Conservation (phyloP, 2,329 filamentous ascomycete species). For the Hyphodiscus sp. region DNA sequence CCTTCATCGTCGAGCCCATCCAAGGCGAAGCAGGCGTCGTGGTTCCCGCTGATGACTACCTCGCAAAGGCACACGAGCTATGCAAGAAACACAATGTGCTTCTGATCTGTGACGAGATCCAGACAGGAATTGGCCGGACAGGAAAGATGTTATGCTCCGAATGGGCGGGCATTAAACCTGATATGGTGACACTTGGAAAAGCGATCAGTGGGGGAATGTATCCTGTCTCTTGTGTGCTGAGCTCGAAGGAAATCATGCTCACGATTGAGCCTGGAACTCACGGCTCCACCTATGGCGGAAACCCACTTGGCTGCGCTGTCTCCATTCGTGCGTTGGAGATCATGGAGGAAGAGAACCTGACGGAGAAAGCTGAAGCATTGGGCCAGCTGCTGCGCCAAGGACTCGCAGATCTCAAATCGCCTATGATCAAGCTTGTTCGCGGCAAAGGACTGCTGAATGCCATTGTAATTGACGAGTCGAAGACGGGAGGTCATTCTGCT, state of each 20-base stretch:
- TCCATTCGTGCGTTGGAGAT: constrained; percentile 93
- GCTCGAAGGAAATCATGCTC: constrained; percentile 86
- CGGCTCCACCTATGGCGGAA: constrained; percentile 96
- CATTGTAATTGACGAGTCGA: constrained; percentile 87
- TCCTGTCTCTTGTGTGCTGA: constrained; percentile 90
- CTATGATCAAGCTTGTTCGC: constrained; percentile 74
- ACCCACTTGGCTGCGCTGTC: constrained; percentile 90
- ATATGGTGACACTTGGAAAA: constrained; percentile 91
- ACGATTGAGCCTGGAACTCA: constrained; percentile 95
- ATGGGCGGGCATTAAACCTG: constrained; percentile 92
- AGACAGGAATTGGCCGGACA: constrained; percentile 93
- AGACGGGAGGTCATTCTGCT: constrained; percentile 77
- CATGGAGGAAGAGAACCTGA: constrained; percentile 84
- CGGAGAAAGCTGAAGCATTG: constrained; percentile 71
- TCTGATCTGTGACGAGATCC: constrained; percentile 96
- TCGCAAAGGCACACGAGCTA: constrained; percentile 69
- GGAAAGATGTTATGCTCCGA: constrained; percentile 90
- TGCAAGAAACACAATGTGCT: constrained; percentile 95
- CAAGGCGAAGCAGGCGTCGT: constrained; percentile 97
- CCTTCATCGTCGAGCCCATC: constrained; percentile 92
- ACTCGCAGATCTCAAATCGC: constrained; percentile 66
- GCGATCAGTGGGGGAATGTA: constrained; percentile 98
- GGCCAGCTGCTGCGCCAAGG: constrained; percentile 80
- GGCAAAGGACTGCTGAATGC: constrained; percentile 95
- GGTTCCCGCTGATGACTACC: constrained; percentile 85